Evolutionary conservation across 371 early-diverging fungal species (phyloP), one percentile per base, ranked within the genome.

Genomic region (Lichtheimia ramosa): DNA sequence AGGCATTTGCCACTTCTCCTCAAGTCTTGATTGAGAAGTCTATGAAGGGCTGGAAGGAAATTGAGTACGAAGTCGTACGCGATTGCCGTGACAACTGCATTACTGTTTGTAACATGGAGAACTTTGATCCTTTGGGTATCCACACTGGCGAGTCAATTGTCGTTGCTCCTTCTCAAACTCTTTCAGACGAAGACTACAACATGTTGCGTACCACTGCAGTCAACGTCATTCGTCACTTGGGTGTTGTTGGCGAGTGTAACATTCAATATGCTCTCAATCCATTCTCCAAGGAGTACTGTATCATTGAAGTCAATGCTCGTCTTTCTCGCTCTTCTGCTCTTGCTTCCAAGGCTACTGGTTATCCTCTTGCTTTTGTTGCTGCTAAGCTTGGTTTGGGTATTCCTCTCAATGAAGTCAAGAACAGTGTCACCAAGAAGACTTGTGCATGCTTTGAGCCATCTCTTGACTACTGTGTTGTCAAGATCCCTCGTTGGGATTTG

Each of bases 31-130:
- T 97, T 43, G 96, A 97, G 65, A 77, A 85, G 63, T 89, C 90
- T n/a, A 95, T 97, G 95, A 93, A 93, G 76, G 97, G 97, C 16
- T 97, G 97, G 96, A 96, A 97, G 75, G 97, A 96, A 74, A 85
- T 97, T 57, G 97, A 97, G 74, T 97, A 97, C 71, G 97, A 97
- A 75, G 96, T 97, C n/a, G 95, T 97, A 42, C 91, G 97, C 69
- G 97, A 97, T 77, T 84, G 89, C 55, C 83, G 85, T 52, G 87
- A 97, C 80, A 97, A 97, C 83, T 97, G 97, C 77, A 93, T 97
- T 63, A 95, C 97, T 24, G 94, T 97, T 52, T 97, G 97, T 81
- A 97, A 97, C 85, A 97, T 96, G 96, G 96, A 97, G 74, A 97
- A 97, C 89, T 96, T 97, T 83, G 97, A 97, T 70, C 97, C 97